Conservation (phyloP, 331 rosid species). For the Cydonia oblonga region DNA sequence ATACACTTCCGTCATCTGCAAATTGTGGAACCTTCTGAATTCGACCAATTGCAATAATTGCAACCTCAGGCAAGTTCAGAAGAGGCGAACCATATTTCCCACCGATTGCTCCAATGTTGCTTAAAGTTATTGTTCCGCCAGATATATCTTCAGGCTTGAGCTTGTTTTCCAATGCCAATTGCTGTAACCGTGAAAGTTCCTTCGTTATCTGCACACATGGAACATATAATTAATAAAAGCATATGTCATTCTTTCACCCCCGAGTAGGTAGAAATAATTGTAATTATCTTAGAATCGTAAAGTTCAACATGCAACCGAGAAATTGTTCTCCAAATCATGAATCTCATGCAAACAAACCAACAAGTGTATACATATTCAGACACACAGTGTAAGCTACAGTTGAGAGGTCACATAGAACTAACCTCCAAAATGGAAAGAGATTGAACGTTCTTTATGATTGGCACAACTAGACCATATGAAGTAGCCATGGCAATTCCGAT, state of each 20-base stretch:
- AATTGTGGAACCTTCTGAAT: conserved; percentile 68
- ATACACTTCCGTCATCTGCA: conserved; percentile 49
- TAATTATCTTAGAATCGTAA: neutral
- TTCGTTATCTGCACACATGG: conserved; percentile 52
- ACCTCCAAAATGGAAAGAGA: conserved; percentile 87
- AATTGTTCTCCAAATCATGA: neutral
- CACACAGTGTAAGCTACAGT: neutral
- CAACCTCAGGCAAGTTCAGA: conserved; percentile 85
- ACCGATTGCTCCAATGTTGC: conserved; percentile 90
- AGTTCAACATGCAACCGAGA: neutral
- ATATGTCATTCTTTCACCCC: neutral
- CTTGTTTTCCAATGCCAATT: conserved; percentile 66
- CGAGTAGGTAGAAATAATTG: neutral
- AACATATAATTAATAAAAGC: neutral
- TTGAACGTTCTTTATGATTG: conserved; percentile 81
- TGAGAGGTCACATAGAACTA: conserved; percentile 9
- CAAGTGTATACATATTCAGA: no score
- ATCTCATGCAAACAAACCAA: neutral
- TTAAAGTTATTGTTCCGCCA: conserved; percentile 78
- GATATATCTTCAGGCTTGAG: conserved; percentile 60
- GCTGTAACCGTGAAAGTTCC: conserved; percentile 75
- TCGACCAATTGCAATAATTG: conserved; percentile 80
- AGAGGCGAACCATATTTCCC: conserved; percentile 92
- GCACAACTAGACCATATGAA: conserved; percentile 75
- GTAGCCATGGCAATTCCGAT: conserved; percentile 94